phyloP scores from a whole-genome alignment of 441 rosid species.

The Kokia cookei region DNA sequence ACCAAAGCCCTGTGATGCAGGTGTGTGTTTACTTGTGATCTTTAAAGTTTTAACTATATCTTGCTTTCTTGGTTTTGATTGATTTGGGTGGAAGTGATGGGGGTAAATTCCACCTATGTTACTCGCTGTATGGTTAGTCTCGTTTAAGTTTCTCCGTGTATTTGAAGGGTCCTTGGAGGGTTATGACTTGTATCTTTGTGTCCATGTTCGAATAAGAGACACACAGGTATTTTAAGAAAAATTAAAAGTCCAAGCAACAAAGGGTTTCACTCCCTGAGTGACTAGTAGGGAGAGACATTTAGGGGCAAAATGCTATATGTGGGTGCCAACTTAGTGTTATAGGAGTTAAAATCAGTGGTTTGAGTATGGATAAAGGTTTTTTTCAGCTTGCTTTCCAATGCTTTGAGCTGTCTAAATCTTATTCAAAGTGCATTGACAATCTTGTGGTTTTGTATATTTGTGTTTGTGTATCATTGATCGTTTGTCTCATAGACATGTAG shows the following conservation, averaged over 20 bases:
- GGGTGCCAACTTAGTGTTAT: background rate
- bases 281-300: background rate
- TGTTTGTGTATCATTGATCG: background rate
- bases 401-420: background rate
- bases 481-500: background rate
- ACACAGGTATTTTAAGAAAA: background rate
- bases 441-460: background rate
- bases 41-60: background rate
- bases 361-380: background rate
- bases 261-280: background rate
- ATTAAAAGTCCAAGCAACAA: background rate
- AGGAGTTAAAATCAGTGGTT: background rate
- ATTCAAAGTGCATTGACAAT: background rate
- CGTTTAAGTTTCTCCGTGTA: background rate
- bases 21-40: slow-evolving; percentile 31
- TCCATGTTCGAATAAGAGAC: background rate
- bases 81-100: background rate
- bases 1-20: slow-evolving; percentile 68
- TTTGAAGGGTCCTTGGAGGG: background rate
- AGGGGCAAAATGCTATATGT: background rate
- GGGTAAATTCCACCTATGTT: background rate
- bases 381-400: background rate
- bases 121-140: background rate
- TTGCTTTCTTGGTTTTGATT: background rate
- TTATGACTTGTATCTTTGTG: background rate